A percentile compares a stretch with the other conserved stretches of the same genome.
These are phyloP conservation scores for Ogataea allantospora DNA, from an alignment of 805 yeast genomes.

Conservation along the genomic window DNA sequence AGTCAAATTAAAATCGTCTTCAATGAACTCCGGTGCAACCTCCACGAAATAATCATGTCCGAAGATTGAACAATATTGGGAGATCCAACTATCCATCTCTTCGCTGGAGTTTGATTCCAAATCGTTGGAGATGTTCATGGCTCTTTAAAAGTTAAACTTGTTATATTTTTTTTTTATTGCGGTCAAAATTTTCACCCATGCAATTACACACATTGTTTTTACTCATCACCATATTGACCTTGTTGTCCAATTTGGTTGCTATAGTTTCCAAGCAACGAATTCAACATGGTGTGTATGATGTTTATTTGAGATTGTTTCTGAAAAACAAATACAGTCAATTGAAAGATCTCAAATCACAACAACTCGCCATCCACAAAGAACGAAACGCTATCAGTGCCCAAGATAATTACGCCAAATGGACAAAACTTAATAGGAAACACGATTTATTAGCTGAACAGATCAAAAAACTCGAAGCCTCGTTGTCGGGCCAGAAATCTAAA, in stretches of 20 bases:
- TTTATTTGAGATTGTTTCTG: slow-evolving; percentile 23
- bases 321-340: slow-evolving; percentile 29
- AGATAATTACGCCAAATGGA: slow-evolving; percentile 95
- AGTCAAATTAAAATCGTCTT: slow-evolving; percentile 94
- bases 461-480: slow-evolving; percentile 38
- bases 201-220: slow-evolving; percentile 32
- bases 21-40: slow-evolving; percentile 88
- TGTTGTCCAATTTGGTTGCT: slow-evolving; percentile 40
- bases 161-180: slow-evolving; percentile 7
- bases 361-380: slow-evolving; percentile 46
- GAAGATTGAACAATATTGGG: slow-evolving; percentile 71
- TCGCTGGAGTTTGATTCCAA: slow-evolving; percentile 37
- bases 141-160: not conserved
- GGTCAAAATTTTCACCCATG: slow-evolving; percentile 17
- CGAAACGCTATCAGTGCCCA: slow-evolving; percentile 74
- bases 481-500: slow-evolving; percentile 37
- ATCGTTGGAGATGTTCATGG: slow-evolving; percentile 26
- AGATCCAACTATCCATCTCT: slow-evolving; percentile 76
- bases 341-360: slow-evolving; percentile 40
- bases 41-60: slow-evolving; percentile 92
- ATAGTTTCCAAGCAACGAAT: slow-evolving; percentile 29
- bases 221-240: slow-evolving; percentile 37
- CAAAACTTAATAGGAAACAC: slow-evolving; percentile 74
- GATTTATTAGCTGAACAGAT: slow-evolving; percentile 58
- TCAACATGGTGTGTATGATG: slow-evolving; percentile 14